These are phyloP conservation scores for Paraconiothyrium sp. DNA, from an alignment of 2,329 filamentous ascomycete genomes.

Conservation along the genomic window DNA sequence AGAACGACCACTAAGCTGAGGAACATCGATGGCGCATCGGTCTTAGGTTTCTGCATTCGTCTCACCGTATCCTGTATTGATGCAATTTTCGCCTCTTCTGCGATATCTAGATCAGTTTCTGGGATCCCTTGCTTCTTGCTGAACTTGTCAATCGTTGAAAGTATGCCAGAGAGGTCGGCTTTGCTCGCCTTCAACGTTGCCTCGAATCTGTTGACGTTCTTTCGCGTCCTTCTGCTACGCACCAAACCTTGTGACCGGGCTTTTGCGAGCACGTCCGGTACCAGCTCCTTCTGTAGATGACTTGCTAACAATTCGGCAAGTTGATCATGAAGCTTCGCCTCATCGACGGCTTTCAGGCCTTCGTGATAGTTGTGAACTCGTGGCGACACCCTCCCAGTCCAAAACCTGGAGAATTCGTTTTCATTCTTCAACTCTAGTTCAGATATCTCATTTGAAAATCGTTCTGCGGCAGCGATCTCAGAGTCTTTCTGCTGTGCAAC, in stretches of 20 bases:
- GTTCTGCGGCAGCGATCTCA: constrained; percentile 32
- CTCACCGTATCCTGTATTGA: constrained; percentile 45
- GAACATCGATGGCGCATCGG: constrained; percentile 50
- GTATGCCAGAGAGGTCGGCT: constrained; percentile 21
- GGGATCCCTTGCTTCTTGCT: constrained; percentile 43
- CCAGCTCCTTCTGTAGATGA: constrained; percentile 44
- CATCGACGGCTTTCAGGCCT: constrained; percentile 34
- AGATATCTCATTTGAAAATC: constrained; percentile 37
- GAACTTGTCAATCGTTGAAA: constrained; percentile 43
- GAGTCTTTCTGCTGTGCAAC: constrained; percentile 31
- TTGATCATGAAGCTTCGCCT: constrained; percentile 45
- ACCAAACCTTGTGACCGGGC: constrained; percentile 42
- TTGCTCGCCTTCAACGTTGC: constrained; percentile 28
- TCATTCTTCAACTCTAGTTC: constrained; percentile 41
- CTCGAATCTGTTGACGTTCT: constrained; percentile 43
- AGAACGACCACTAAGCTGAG: constrained; percentile 48
- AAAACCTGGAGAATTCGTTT: constrained; percentile 41
- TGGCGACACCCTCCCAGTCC: constrained; percentile 42
- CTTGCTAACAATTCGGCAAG: constrained; percentile 42
- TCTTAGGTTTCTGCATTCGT: constrained; percentile 47
- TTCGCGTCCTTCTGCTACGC: constrained; percentile 42
- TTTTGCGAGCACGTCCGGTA: constrained; percentile 44
- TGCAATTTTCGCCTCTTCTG: constrained; percentile 33
- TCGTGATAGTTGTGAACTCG: constrained; percentile 39
- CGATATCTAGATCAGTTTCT: constrained; percentile 7